These are phyloP conservation scores for Coffea canephora DNA, from an alignment of 257 asterid genomes.

Conservation along the genomic window DNA sequence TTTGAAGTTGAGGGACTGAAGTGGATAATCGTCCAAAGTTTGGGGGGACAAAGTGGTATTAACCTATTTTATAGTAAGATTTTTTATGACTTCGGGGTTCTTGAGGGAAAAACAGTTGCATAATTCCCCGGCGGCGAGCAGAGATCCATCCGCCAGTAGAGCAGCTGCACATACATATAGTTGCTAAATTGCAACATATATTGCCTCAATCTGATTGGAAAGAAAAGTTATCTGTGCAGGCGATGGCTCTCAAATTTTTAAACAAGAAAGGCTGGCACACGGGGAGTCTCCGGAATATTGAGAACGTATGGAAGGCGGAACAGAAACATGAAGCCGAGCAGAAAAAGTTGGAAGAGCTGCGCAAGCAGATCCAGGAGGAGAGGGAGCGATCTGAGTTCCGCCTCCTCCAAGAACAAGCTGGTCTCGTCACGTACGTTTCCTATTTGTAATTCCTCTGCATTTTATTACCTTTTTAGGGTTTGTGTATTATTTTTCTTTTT, in stretches of 20 bases:
- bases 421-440: conserved; percentile 67
- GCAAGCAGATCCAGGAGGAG: conserved; percentile 90
- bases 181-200: too few relatives aligned
- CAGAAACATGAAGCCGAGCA: conserved; percentile 96
- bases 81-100: too few relatives aligned
- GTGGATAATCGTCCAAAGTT: too few relatives aligned
- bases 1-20: too few relatives aligned
- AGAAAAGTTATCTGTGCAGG: background rate
- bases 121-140: too few relatives aligned
- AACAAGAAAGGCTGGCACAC: conserved; percentile 99
- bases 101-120: too few relatives aligned
- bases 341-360: conserved; percentile 88
- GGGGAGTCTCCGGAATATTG: conserved; percentile 94
- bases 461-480: conserved; percentile 3
- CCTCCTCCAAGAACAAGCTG: conserved; percentile 88
- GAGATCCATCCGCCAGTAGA: too few relatives aligned
- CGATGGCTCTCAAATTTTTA: conserved; percentile 81
- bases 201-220: too few relatives aligned
- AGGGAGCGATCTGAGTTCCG: conserved; percentile 92
- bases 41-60: too few relatives aligned
- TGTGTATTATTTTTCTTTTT: background rate
- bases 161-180: too few relatives aligned
- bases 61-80: too few relatives aligned
- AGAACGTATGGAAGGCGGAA: conserved; percentile 98
- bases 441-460: background rate